A percentile compares a stretch with the other conserved stretches of the same genome.
Conservation (phyloP, 2,329 filamentous ascomycete genomes). For the Alternaria conjuncta region DNA sequence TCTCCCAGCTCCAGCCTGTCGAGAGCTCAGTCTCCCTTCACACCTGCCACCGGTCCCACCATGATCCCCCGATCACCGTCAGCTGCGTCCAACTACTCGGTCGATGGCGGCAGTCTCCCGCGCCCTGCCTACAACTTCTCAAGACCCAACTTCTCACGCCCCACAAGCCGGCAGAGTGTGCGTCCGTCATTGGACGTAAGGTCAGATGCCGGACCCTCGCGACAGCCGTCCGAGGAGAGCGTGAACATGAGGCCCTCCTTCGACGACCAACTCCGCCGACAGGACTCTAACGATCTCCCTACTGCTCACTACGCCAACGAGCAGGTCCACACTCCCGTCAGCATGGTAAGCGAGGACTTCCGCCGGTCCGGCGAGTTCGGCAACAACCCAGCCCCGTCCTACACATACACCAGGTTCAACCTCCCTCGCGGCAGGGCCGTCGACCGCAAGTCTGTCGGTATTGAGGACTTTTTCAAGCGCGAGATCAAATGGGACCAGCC, state of each 20-base stretch:
- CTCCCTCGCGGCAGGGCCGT: constrained; percentile 83
- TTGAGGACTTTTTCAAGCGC: constrained; percentile 48
- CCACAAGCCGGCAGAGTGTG: constrained; percentile 73
- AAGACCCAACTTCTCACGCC: constrained; percentile 83
- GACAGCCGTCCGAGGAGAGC: constrained; percentile 48
- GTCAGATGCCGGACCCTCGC: constrained; percentile 43
- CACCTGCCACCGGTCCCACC: constrained; percentile 65
- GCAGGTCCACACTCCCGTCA: constrained; percentile 71
- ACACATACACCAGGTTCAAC: constrained; percentile 84
- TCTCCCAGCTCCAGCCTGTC: constrained; percentile 74
- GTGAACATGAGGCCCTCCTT: constrained; percentile 48
- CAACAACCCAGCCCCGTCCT: constrained; percentile 68
- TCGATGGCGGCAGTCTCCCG: constrained; percentile 62
- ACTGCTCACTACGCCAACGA: constrained; percentile 69
- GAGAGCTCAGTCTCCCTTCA: constrained; percentile 66
- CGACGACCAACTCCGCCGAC: constrained; percentile 46
- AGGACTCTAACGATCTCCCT: constrained; percentile 54
- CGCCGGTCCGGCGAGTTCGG: constrained; percentile 61
- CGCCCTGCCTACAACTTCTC: constrained; percentile 84
- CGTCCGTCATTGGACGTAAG: constrained; percentile 56
- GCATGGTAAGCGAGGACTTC: constrained; percentile 74
- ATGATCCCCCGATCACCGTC: constrained; percentile 77
- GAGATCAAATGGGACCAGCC: constrained; percentile 69
- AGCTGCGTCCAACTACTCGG: constrained; percentile 79
- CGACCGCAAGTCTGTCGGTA: constrained; percentile 62